Evolutionary conservation across 2,329 filamentous ascomycete genomes (phyloP), one percentile per base, ranked within the genome.

Genomic region (Eutypa lata): DNA sequence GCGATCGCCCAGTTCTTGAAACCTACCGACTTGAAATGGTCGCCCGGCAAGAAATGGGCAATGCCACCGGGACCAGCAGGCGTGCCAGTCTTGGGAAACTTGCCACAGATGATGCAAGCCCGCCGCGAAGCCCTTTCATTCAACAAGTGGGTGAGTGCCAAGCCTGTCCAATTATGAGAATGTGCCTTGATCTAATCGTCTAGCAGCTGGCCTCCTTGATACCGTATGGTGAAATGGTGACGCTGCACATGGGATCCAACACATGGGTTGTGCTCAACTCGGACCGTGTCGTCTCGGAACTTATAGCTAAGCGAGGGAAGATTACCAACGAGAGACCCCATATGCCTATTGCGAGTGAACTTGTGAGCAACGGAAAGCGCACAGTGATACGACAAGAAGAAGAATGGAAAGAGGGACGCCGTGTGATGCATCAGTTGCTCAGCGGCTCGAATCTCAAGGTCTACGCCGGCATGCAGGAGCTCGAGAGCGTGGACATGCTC

Each of bases 201-300:
- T n/a, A n/a, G 7, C 38, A 55, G 50, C 50, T 55, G 3, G 48
- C 28, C 14, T 50, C 47, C 2, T 44, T 53, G 38, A 49, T 48
- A 33, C 48, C n/a, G n/a, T 58, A 60, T 35, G 58, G 60, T 3
- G 58, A 61, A 47, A 57, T 62, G 52, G 54, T 53, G 19, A 62
- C 58, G 13, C 42, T 62, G 2, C 55, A 56, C 40, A 49, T 61
- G 42, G 58, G 60, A 2, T 57, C 55, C 13, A 65, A 66, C 51
- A 70, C 67, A 3, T 71, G 67, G 68, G 54, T 72, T 28, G 35
- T 71, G 7, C 62, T 72, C 14, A 72, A 73, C 56, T 63, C 53
- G 26, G 52, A 62, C 19, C 64, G 68, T 3, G 65, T 71, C 2
- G 65, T 67, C 18, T 49, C 50, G 0, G 69, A 71, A 44, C 58